A percentile compares a stretch with the other conserved stretches of the same genome.
These are phyloP conservation scores for Tolypocladium ophioglossoides DNA, from an alignment of 2,329 filamentous ascomycete genomes.

Conservation along the genomic window DNA sequence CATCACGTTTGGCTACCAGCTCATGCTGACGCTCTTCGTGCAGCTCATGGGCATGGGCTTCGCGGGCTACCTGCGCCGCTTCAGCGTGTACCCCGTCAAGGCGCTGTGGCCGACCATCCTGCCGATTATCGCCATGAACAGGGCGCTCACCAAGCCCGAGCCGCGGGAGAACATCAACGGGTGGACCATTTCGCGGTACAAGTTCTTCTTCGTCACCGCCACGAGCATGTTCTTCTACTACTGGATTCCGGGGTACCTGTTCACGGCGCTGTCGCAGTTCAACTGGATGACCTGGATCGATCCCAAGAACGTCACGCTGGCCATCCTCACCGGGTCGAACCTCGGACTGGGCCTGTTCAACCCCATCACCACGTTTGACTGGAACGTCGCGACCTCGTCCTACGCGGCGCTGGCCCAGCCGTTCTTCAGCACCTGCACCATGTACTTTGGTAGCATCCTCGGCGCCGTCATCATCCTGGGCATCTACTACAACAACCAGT, in stretches of 20 bases:
- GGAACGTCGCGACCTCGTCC: slow-evolving; percentile 26
- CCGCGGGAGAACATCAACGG: slow-evolving; percentile 13
- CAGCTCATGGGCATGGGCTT: slow-evolving; percentile 46
- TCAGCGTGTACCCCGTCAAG: slow-evolving; percentile 40
- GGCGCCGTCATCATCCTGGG: slow-evolving; percentile 27
- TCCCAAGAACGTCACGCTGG: slow-evolving; percentile 29
- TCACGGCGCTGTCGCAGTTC: slow-evolving; percentile 35
- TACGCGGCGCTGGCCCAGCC: slow-evolving; percentile 26
- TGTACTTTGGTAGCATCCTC: slow-evolving; percentile 22
- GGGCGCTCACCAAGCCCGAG: slow-evolving; percentile 27
- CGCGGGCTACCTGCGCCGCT: slow-evolving; percentile 37
- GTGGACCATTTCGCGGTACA: slow-evolving; percentile 31
- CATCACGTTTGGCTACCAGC: slow-evolving; percentile 32
- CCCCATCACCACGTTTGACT: slow-evolving; percentile 27
- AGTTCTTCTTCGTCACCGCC: slow-evolving; percentile 33
- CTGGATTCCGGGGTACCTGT: slow-evolving; percentile 41
- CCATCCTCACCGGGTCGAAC: slow-evolving; percentile 29
- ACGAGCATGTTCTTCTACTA: slow-evolving; percentile 39
- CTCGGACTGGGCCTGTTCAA: slow-evolving; percentile 27
- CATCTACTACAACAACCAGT: slow-evolving; percentile 32
- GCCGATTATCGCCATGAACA: slow-evolving; percentile 35
- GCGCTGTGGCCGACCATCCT: slow-evolving; percentile 42
- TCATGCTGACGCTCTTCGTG: slow-evolving; percentile 33
- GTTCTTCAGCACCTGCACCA: slow-evolving; percentile 26
- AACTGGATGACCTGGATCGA: slow-evolving; percentile 47